Evolutionary conservation across 1,284 basidiomycete genomes (phyloP), one percentile per base, ranked within the genome.

Genomic region (Microbotryomycetes sp.): DNA sequence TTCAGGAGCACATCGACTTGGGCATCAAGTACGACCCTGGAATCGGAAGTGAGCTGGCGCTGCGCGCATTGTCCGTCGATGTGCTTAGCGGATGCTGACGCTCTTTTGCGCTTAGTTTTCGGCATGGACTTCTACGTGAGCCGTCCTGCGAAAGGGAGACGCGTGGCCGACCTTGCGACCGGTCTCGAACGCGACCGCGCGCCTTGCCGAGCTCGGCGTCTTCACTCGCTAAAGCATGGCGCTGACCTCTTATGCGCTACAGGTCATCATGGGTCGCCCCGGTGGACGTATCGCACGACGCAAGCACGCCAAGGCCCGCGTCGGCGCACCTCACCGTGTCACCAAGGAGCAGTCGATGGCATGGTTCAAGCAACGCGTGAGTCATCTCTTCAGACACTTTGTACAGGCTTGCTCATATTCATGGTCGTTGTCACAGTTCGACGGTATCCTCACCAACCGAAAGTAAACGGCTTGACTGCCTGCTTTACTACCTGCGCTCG

Each of bases 1-100:
- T 94, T 75, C 88, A 92, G 79, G 92, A 97, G 81, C 94, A 98
- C 82, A 98, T 98, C 78, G 94, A 98, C 81, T 81, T 98, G 68
- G 94, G 94, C 76, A 93, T 96, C 76, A 88, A 93, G 76, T 97
- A 97, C 81, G 92, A 97, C 79, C 92, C 92, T 65, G 83, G 83
- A 76, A 96, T 96, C 75, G 92, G 91, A 85, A 60, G 13, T 30
- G 61, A 52, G 18, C 18, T 9, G 35, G 18, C n/a, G n/a, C n/a
- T n/a, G n/a, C n/a, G n/a, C n/a, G n/a, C n/a, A n/a, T n/a, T n/a
- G n/a, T n/a, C n/a, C n/a, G n/a, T n/a, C n/a, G n/a, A n/a, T n/a
- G n/a, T n/a, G n/a, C n/a, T n/a, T n/a, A n/a, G n/a, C n/a, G n/a
- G n/a, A n/a, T n/a, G 45, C 41, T 46, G 29, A 61, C 46, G 18